Evolutionary conservation across 2,329 filamentous ascomycete species (phyloP), one percentile per base, ranked within the genome.

Genomic region (Lecanosticta acicola): DNA sequence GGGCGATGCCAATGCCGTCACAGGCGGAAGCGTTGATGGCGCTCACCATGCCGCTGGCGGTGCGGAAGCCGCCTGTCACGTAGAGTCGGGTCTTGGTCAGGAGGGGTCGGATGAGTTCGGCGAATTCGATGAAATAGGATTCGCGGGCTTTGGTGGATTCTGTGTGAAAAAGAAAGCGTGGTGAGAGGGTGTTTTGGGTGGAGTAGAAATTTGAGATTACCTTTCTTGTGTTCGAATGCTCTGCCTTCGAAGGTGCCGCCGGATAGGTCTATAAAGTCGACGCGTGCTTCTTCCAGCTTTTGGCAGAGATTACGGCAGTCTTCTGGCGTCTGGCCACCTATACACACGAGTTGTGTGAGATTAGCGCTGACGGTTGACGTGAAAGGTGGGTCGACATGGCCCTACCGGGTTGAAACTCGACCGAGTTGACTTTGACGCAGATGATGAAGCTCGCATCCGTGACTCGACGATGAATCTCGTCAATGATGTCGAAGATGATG

Each of bases 401-500:
- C n/a, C n/a, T n/a, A n/a, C 52, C 57, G 9, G 51, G 54, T 36
- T 62, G 59, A 41, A 62, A 61, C 37, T 63, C 60, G 10, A 62
- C 59, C 18, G 50, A 56, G 42, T 63, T 62, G 44, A 63, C 39
- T 39, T 63, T 63, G 9, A 62, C 53, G 36, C 59, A 57, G 11
- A 63, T 48, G 38, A 62, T 58, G 51, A 62, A 63, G 9, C 20
- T 44, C 8, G 51, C 49, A 32, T 60, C 55, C 13, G 46, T 45
- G 17, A 56, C 57, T n/a, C 45, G 52, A 32, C 35, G 50, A 42
- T 41, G 51, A 26, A 61, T 50, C 32, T 57, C 69, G n/a, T 59
- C 43, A 32, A 70, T 63, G 40, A 71, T 67, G n/a, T 72, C 70
- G 11, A 70, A 46, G 1, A 71, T 51, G 2, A 72, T 47, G 1